Evolutionary conservation across 2,329 filamentous ascomycete species (phyloP).

Genomic region (Fusarium tuaranense): DNA sequence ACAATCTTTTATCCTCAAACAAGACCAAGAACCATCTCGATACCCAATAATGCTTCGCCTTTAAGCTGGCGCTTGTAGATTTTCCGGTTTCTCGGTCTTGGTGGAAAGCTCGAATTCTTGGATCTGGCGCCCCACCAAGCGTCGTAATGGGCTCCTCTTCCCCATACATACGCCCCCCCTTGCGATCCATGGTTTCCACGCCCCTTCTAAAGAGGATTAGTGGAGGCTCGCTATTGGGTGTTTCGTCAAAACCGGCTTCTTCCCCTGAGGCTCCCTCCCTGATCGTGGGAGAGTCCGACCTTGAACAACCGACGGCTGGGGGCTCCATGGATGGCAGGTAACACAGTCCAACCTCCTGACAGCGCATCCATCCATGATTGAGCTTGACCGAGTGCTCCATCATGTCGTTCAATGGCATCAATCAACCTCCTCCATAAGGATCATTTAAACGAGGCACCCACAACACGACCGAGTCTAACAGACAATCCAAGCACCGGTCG

Average conservation of each 20-base stretch:
- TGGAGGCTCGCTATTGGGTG: slow-evolving; percentile 25
- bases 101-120: slow-evolving; percentile 6
- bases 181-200: not conserved
- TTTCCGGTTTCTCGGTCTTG: slow-evolving; percentile 19
- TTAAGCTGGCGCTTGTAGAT: not conserved
- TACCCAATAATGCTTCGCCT: slow-evolving; percentile 14
- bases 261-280: slow-evolving; percentile 21
- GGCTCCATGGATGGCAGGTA: slow-evolving; percentile 4
- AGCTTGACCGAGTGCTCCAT: not conserved
- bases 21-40: slow-evolving; percentile 4
- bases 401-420: not conserved
- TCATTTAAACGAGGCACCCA: slow-evolving; percentile 2
- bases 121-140: slow-evolving; percentile 27
- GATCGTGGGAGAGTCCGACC: not conserved
- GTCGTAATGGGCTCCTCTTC: slow-evolving; percentile 34
- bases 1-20: not conserved
- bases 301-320: not conserved
- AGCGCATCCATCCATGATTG: not conserved
- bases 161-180: slow-evolving; percentile 4
- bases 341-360: slow-evolving; percentile 7
- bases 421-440: not conserved
- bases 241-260: slow-evolving; percentile 26
- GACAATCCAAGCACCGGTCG: not conserved
- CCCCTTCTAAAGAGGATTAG: slow-evolving; percentile 18
- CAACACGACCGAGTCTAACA: not conserved